phyloP scores from a whole-genome alignment of 2,329 filamentous ascomycete species.

The Pseudogymnoascus sp. region DNA sequence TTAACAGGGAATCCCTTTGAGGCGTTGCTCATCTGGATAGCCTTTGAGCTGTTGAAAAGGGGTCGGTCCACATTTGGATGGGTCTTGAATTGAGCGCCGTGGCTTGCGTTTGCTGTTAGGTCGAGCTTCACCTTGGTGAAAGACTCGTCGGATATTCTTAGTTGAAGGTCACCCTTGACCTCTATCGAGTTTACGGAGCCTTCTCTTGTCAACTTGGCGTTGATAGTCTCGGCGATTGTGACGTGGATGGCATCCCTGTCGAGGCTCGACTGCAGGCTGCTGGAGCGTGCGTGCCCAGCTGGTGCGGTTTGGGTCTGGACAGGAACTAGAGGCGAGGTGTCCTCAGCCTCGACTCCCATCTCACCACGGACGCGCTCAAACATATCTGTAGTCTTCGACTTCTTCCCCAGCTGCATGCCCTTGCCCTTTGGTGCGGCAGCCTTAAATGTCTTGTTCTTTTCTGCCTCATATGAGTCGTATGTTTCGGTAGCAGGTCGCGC shows the following conservation, averaged over 20 bases:
- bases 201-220: constrained; percentile 79
- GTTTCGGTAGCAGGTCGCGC: constrained; percentile 66
- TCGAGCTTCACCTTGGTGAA: constrained; percentile 88
- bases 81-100: constrained; percentile 84
- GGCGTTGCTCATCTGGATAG: constrained; percentile 83
- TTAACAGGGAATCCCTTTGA: constrained; percentile 88
- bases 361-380: constrained; percentile 93
- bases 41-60: constrained; percentile 72
- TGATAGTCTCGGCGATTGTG: constrained; percentile 82
- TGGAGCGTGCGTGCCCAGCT: constrained; percentile 43
- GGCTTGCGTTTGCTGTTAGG: constrained; percentile 65
- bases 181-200: constrained; percentile 78
- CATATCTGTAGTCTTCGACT: constrained; percentile 95
- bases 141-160: constrained; percentile 80
- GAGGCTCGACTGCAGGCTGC: constrained; percentile 55
- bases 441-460: constrained; percentile 84
- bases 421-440: constrained; percentile 72
- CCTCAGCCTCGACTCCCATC: constrained; percentile 77
- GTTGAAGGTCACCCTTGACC: constrained; percentile 84
- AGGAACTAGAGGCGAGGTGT: constrained; percentile 58
- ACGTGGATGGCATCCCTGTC: constrained; percentile 84
- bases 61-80: constrained; percentile 94
- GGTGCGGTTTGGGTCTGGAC: constrained; percentile 40
- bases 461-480: constrained; percentile 90
- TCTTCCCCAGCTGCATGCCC: constrained; percentile 98